Evolutionary conservation across 2,329 filamentous ascomycete species (phyloP), one percentile per base, ranked within the genome.

Genomic region (Ophidiomyces ophidiicola): DNA sequence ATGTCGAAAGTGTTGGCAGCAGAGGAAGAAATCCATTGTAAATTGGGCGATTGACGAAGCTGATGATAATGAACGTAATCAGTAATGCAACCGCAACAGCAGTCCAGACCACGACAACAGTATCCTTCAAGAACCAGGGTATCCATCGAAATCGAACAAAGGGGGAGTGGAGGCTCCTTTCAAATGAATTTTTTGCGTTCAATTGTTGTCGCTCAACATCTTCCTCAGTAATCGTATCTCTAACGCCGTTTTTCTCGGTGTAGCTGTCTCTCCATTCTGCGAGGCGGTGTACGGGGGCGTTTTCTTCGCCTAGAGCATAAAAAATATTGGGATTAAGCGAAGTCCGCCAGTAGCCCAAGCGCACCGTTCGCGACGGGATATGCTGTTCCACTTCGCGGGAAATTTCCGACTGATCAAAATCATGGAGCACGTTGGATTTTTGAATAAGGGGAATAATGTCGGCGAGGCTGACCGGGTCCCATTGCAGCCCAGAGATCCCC

Each of bases 311-410:
- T 41, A 92, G 73, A 1, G 77, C 76, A 54, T 93, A 86, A 68
- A 90, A 92, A 18, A 85, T 66, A 14, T 78, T 75, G 14, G 72
- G 70, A 44, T 70, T 68, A 40, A 76, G 76, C 12, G 77, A 76
- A 18, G 78, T 76, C 43, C 74, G 74, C 84, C 87, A 94, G 59
- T 92, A 92, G 5, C 87, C 85, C n/a, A 94, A 70, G 31, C 81
- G 71, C 50, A 88, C 78, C 4, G 71, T 64, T 46, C 74, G 74
- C 11, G 58, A 44, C 69, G 73, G 51, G 67, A 71, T 35, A 61
- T 64, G 30, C 73, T 68, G 46, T 68, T 49, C 45, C 0, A 62
- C 58, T 4, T 56, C 48, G 3, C 53, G 51, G 30, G 76, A 69
- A 0, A 75, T 73, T 50, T 87, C 80, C 0, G 78, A 76, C 3